Evolutionary conservation across 2,329 filamentous ascomycete species (phyloP), one percentile per base, ranked within the genome.

Genomic region (Colletotrichum sp.): DNA sequence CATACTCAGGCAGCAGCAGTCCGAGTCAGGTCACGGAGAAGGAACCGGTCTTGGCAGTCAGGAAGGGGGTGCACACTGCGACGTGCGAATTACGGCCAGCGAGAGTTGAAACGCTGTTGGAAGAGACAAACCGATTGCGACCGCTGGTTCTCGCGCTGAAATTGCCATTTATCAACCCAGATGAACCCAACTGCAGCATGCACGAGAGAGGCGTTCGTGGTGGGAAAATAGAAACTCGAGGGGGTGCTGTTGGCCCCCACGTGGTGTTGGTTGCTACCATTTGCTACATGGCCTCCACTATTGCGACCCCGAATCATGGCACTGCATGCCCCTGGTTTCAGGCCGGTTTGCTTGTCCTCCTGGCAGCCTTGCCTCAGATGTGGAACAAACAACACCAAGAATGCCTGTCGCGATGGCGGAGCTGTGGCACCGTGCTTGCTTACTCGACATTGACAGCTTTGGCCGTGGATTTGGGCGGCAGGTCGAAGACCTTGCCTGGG

Each of bases 401-500:
- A 31, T 21, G 57, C 57, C n/a, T n/a, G 29, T 34, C n/a, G 31
- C 27, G 59, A 62, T 62, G 59, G 59, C 34, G 24, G 16, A 62
- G 24, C 5, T 16, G 34, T 21, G 24, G 33, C 34, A 21, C 12
- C 8, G 34, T 9, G 27, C 31, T 54, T 12, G 43, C 43, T 51
- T 13, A 51, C n/a, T 51, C 43, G 43, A 51, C 43, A 8, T 47
- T 21, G 13, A 62, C 57, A 13, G 68, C 68, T 6, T 58, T 24
- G 3, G 72, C 69, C 21, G 29, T 67, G 3, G 68, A 74, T 7
- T 57, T 58, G 2, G 15, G n/a, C 6, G 72, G 72, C 3, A 74
- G 68, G 47, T 93, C 91, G 80, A 93, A 92, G 54, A 93, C 90
- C 81, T 93, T 93, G 8, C 92, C 92, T 2, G 92, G 92, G 75